Evolutionary conservation across 2,329 filamentous ascomycete genomes (phyloP), one percentile per base, ranked within the genome.

Genomic region (Macrophomina pseudophaseolina): DNA sequence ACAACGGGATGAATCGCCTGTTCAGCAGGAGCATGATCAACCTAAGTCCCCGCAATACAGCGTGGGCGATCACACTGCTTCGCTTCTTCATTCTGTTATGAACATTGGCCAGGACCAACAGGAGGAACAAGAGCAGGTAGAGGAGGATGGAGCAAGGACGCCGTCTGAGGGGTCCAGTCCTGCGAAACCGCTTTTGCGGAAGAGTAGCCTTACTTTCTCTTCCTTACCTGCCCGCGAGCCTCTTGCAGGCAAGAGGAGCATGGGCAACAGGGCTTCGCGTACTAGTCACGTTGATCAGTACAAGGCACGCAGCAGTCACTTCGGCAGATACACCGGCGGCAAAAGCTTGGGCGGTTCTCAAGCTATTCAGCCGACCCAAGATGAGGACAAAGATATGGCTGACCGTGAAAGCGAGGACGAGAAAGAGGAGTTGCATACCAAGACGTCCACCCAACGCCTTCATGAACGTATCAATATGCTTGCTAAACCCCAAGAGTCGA

Each of bases 191-290:
- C 83, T 92, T 35, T 86, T 96, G 71, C 90, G 94, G 68, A 98
- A 98, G 83, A 97, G 94, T 79, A 98, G 94, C 76, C 85, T 99
- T 68, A 97, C 91, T 67, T 98, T 99, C 80, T 93, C 95, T 44
- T 93, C 95, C 18, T 84, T 99, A 12, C 95, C 95, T 35, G 94
- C 94, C 2, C 87, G 95, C 68, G 94, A 98, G 74, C 94, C 94
- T 42, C 83, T 98, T 63, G 88, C 89, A 38, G 87, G 87, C 16
- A 96, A 96, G 77, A 94, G 94, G 80, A 96, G 91, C 76, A 87
- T 93, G 73, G 93, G 85, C 52, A 85, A 86, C 23, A 85, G 92
- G 59, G 81, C 87, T 62, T 94, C 92, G 28, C 85, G 92, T 68
- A 91, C 88, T 6, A 97, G 92, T 73, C 90, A 97, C 70, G 76